Conservation (phyloP, 1,284 basidiomycete genomes). For the Tilletia horrida region DNA sequence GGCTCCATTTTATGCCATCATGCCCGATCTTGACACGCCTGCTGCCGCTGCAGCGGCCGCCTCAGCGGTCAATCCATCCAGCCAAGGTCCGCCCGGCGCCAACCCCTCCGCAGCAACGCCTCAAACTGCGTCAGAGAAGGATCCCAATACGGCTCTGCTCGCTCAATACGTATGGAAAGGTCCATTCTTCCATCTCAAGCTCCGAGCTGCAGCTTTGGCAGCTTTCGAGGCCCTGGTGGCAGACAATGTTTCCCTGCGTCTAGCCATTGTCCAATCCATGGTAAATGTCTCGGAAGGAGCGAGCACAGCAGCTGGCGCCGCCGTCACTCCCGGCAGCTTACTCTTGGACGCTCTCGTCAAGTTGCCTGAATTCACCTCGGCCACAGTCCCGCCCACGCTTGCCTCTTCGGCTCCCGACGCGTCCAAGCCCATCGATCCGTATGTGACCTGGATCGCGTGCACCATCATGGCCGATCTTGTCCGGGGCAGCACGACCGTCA, state of each 20-base stretch:
- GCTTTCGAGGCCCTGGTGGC: constrained; percentile 50
- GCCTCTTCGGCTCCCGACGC: background rate
- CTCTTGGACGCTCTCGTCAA: constrained; percentile 5
- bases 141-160: background rate
- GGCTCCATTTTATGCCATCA: constrained; percentile 4
- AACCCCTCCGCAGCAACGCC: background rate
- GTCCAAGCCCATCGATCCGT: constrained; percentile 58
- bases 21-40: background rate
- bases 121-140: background rate
- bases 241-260: constrained; percentile 56
- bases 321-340: background rate
- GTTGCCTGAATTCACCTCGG: background rate
- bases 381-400: background rate
- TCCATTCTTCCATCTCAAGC: constrained; percentile 21
- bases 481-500: constrained; percentile 61
- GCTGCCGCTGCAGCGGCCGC: background rate
- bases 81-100: too few species aligned
- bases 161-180: background rate
- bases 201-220: constrained; percentile 44
- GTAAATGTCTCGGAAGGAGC: constrained; percentile 22
- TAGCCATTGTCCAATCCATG: constrained; percentile 61
- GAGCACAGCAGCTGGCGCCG: too few species aligned
- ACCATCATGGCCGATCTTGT: constrained; percentile 59
- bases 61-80: too few species aligned
- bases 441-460: constrained; percentile 53